These are phyloP conservation scores for Syzygium jambos DNA, from an alignment of 345 rosid species.

Conservation along the genomic window DNA sequence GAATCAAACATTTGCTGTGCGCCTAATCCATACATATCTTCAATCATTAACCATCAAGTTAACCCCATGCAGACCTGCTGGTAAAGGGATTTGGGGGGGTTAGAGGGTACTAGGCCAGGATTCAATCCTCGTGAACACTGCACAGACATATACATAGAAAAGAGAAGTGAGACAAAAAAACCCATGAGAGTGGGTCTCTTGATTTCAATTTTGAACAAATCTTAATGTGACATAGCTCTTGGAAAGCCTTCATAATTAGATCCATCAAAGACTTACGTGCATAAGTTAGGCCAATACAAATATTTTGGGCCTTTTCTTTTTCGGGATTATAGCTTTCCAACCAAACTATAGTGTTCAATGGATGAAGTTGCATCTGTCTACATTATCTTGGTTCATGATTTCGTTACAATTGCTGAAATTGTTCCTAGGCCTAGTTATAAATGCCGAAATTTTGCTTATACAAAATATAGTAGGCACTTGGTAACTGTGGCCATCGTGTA, in stretches of 20 bases:
- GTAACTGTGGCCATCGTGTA: not conserved
- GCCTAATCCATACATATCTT: too few species aligned
- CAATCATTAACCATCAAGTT: too few species aligned
- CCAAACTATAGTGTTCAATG: not conserved
- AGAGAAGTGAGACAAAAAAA: too few species aligned
- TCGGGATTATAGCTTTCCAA: accelerated
- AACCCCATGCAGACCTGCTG: too few species aligned
- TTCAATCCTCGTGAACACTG: too few species aligned
- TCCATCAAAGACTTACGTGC: too few species aligned
- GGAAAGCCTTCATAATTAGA: not conserved
- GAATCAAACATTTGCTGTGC: too few species aligned
- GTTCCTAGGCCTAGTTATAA: not conserved
- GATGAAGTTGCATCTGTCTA: not conserved
- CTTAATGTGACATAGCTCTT: not conserved
- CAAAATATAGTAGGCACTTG: not conserved
- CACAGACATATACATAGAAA: too few species aligned
- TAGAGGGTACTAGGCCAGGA: too few species aligned
- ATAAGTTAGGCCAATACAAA: not conserved
- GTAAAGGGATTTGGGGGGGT: too few species aligned
- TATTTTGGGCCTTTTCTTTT: not conserved
- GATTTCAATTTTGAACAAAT: too few species aligned
- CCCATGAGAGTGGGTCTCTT: too few species aligned
- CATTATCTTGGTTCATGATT: not conserved
- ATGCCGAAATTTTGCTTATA: not conserved
- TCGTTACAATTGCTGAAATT: not conserved